phyloP scores from a whole-genome alignment of 495 filamentous ascomycete species.

The Rostrohypoxylon terebratum region DNA sequence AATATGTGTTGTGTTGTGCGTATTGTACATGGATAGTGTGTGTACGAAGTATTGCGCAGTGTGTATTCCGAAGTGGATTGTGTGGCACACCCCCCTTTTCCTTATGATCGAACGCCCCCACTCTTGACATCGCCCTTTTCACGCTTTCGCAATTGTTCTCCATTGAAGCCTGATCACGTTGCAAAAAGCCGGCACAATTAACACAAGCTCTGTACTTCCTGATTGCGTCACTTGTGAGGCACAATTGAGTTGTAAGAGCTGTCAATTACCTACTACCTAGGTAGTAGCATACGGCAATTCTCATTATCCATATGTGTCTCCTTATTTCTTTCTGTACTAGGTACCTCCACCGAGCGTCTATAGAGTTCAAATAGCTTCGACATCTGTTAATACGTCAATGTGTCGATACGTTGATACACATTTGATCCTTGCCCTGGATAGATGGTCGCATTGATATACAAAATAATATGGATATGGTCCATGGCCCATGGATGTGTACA shows the following conservation, averaged over 20 bases:
- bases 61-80: background rate
- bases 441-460: slow-evolving; percentile 6
- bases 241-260: slow-evolving; percentile 39
- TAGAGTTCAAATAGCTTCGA: slow-evolving; percentile 29
- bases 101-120: slow-evolving; percentile 19
- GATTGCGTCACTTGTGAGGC: slow-evolving; percentile 35
- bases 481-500: background rate
- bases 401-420: slow-evolving; percentile 6
- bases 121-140: slow-evolving; percentile 18
- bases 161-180: slow-evolving; percentile 48
- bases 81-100: slow-evolving; percentile 18
- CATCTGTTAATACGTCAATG: background rate
- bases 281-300: slow-evolving; percentile 1
- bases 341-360: background rate
- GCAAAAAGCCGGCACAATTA: slow-evolving; percentile 21
- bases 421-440: background rate
- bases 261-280: slow-evolving; percentile 18
- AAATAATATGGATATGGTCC: background rate
- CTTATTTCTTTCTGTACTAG: background rate
- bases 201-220: slow-evolving; percentile 33
- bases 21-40: background rate
- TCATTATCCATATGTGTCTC: background rate
- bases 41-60: slow-evolving; percentile 2
- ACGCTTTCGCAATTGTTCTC: slow-evolving; percentile 36
- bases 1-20: slow-evolving; percentile 16